These are phyloP conservation scores for Nectriaceae sp. DNA, from an alignment of 2,329 filamentous ascomycete species.

Conservation along the genomic window DNA sequence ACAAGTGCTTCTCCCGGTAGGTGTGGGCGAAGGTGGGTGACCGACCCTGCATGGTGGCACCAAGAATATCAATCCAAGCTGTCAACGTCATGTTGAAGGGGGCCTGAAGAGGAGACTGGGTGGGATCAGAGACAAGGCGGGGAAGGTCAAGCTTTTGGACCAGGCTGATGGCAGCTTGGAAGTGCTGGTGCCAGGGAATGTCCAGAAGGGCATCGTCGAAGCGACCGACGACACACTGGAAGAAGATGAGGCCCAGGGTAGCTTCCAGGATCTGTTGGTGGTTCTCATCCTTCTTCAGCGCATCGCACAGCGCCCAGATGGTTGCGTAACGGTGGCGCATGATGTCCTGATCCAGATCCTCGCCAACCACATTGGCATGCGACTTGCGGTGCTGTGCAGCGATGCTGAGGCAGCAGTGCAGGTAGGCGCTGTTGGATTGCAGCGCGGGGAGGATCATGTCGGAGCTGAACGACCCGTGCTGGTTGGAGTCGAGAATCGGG, in stretches of 20 bases:
- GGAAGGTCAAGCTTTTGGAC: slow-evolving; percentile 84
- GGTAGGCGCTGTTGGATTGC: slow-evolving; percentile 87
- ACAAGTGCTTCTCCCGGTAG: slow-evolving; percentile 93
- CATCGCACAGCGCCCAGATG: slow-evolving; percentile 81
- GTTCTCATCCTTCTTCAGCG: slow-evolving; percentile 76
- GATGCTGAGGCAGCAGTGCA: slow-evolving; percentile 94
- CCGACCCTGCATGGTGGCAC: slow-evolving; percentile 85
- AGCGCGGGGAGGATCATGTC: slow-evolving; percentile 86
- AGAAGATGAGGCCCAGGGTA: slow-evolving; percentile 92
- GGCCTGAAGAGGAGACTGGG: slow-evolving; percentile 56
- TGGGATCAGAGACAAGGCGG: slow-evolving; percentile 61
- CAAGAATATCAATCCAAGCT: slow-evolving; percentile 96
- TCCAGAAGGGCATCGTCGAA: slow-evolving; percentile 83
- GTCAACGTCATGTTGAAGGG: slow-evolving; percentile 96
- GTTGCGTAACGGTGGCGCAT: slow-evolving; percentile 89
- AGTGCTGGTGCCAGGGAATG: slow-evolving; percentile 96
- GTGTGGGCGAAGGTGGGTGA: slow-evolving; percentile 88
- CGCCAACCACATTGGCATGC: slow-evolving; percentile 58
- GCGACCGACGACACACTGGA: slow-evolving; percentile 88
- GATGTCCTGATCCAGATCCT: slow-evolving; percentile 86
- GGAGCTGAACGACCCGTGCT: slow-evolving; percentile 77
- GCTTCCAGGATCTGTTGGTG: slow-evolving; percentile 90
- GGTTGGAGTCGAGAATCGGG: slow-evolving; percentile 87
- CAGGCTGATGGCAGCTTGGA: slow-evolving; percentile 84
- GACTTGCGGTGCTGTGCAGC: slow-evolving; percentile 91